These are phyloP conservation scores for Biscogniauxia mediterranea DNA, from an alignment of 2,329 filamentous ascomycete species.

Conservation along the genomic window DNA sequence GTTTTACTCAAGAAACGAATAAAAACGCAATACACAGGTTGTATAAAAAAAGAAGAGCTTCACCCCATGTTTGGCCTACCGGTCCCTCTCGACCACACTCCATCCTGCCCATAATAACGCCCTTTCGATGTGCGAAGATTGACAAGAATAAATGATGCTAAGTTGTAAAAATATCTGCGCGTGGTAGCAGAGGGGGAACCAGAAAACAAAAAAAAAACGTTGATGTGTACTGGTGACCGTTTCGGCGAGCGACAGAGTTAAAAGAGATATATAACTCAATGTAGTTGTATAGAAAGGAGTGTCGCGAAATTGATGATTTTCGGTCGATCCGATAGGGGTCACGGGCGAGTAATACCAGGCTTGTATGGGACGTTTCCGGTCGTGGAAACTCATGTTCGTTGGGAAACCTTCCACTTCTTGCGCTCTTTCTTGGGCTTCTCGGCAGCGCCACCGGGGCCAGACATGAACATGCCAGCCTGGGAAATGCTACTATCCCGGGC, in stretches of 20 bases:
- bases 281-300: conserved; percentile 5
- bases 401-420: conserved; percentile 47
- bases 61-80: neutral
- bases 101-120: neutral
- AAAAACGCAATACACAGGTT: conserved; percentile 4
- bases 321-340: neutral
- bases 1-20: conserved; percentile 13
- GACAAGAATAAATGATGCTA: neutral
- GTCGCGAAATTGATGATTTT: conserved; percentile 11
- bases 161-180: neutral
- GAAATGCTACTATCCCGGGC: conserved; percentile 28
- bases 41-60: neutral
- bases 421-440: conserved; percentile 42
- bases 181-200: conserved; percentile 2
- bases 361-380: neutral
- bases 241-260: conserved; percentile 2
- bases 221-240: neutral
- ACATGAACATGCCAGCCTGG: conserved; percentile 39
- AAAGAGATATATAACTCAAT: neutral
- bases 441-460: conserved; percentile 30
- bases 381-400: conserved; percentile 38
- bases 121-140: neutral
- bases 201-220: conserved; percentile 5
- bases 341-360: neutral
- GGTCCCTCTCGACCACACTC: neutral